These are phyloP conservation scores for Citrus sinensis DNA, from an alignment of 345 rosid genomes.

Conservation along the genomic window DVS_A1.0 CM039168.1:6090001-6090500, in stretches of 20 bases:
- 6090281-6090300: constrained; percentile 9
- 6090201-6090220: constrained; percentile 93
- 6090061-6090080: no score
- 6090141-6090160: not conserved
- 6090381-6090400: not conserved
- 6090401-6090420: not conserved
- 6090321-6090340: not conserved
- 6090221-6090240: constrained; percentile 86
- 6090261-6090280: not conserved
- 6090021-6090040: no score
- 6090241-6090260: constrained; percentile 53
- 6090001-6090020: no score
- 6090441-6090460: constrained; percentile 9
- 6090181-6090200: constrained; percentile 44
- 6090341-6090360: not conserved
- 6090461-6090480: constrained; percentile 2
- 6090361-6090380: not conserved
- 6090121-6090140: not conserved
- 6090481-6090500: not conserved
- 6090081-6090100: no score
- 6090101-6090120: not conserved
- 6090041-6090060: no score
- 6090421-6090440: not conserved
- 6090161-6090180: not conserved
- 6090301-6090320: constrained; percentile 1